Base-by-base conservation (phyloP, 1,284 basidiomycete genomes). In the Gymnopus androsaceus region DNA sequence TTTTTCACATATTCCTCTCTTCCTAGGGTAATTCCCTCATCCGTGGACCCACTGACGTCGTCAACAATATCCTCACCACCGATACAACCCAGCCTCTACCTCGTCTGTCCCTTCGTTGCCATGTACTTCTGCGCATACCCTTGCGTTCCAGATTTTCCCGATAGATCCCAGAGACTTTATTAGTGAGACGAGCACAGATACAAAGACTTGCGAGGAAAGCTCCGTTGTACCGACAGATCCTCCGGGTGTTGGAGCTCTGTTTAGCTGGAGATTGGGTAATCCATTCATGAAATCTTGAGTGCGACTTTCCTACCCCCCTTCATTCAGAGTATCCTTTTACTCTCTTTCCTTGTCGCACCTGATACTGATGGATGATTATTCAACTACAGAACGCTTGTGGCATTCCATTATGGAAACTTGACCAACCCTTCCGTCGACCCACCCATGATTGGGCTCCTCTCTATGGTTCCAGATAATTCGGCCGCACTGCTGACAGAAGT, bases 141-240 rank as follows among this genome's bases (percentile, higher is more conserved):
- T 83, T n/a, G 64, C 69, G 2, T 83, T 82, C 66, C 66, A 79
- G 60, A 78, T 83, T 42, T 59, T 59, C 17, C 55, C 55, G 2
- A 42, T 59, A n/a, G 58, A 59, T 42, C 58, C 58, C 2, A 36
- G 58, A 5, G 58, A 59, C 23, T 57, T 59, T 14, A 47, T 59
- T 21, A 36, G 49, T 17, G 51, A 17, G 4, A 52, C 27, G 23
- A 21, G 42, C n/a, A 51, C 47, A 11, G 37, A 53, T 27, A 48
- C 54, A 1, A 48, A 37, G 21, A 47, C 53, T 5, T 61, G 59
- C 25, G 38, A 34, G 25, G 57, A 54, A 14, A 33, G 42, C 27
- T 58, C 53, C 36, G 31, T 61, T 17, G 59, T 61, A 5, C 37
- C 46, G 9, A 61, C 59, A 7, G 59, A 61, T 54, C 49, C 57